Base-by-base conservation (phyloP, 2,329 filamentous ascomycete genomes). In the Sporothrix protearum region DNA sequence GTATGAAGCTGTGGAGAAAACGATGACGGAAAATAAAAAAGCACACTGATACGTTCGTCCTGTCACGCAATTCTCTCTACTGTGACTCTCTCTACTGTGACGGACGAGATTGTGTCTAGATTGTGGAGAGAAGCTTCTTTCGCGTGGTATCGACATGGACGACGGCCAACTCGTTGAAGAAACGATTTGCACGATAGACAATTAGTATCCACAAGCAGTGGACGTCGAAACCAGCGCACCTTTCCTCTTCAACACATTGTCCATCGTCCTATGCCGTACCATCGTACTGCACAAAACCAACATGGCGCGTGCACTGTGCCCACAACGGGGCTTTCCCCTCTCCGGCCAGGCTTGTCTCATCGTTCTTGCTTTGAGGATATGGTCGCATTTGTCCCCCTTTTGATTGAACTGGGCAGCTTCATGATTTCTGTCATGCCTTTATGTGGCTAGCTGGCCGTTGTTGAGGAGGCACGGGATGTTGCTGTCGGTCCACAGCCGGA, bases 261-360 rank as follows among this genome's bases (percentile, higher is more conserved):
- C 33, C 33, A 42, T 42, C n/a, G n/a, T n/a, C n/a, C n/a, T n/a
- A n/a, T n/a, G n/a, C n/a, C n/a, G n/a, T n/a, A n/a, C 12, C 33
- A 36, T 10, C 36, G 33, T 63, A 63, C 57, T 63, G 57, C n/a
- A 63, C 36, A 42, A 42, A 63, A 42, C 42, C n/a, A 63, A 63
- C 33, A 63, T 63, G 33, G 57, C 33, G 33, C n/a, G 57, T 63
- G 57, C 33, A 57, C 53, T 16, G 28, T 57, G 53, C 16, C 53
- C 53, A 57, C 57, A 42, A 47, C 25, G 57, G 7, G 8, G 4
- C 12, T 19, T 63, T 39, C 57, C 33, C 57, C 57, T 63, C 57
- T 42, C 57, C 42, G 57, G 33, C 57, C 9, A 14, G 19, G 33
- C 19, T 57, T 61, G 30, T 61, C 57, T 61, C 19, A 39, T n/a